Evolutionary conservation across 208 protist genomes (phyloP).

Genomic region (Porcisia deanei): DNA sequence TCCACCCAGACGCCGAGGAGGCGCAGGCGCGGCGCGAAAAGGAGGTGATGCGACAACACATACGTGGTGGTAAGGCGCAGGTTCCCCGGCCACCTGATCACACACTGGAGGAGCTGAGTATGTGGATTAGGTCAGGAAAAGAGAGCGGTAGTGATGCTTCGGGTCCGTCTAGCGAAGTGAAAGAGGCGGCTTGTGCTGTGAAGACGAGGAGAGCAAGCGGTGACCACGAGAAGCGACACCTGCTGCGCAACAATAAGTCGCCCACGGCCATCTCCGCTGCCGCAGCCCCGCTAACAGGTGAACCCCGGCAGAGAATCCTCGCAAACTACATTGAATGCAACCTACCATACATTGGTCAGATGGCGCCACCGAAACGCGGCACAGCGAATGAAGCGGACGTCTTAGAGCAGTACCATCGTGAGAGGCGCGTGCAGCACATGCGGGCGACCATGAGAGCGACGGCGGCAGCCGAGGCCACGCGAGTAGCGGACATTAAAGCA

Average conservation of each 20-base stretch:
- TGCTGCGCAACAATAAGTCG: not conserved
- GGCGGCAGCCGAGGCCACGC: slow-evolving; percentile 1
- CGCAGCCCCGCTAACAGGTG: not conserved
- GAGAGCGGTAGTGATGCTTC: not conserved
- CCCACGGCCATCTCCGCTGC: not conserved
- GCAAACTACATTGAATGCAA: slow-evolving; percentile 18
- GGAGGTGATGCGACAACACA: slow-evolving; percentile 11
- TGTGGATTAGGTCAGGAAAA: slow-evolving; percentile 27
- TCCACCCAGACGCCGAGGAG: slow-evolving; percentile 31
- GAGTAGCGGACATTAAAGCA: slow-evolving; percentile 36
- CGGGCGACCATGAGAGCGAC: slow-evolving; percentile 1
- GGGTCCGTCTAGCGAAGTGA: not conserved
- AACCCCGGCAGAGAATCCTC: slow-evolving; percentile 3
- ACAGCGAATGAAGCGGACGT: slow-evolving; percentile 23
- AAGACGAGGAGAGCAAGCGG: not conserved
- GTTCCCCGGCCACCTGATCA: slow-evolving; percentile 57
- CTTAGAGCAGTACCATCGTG: slow-evolving; percentile 21
- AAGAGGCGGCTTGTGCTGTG: not conserved
- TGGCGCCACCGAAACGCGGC: slow-evolving; percentile 10
- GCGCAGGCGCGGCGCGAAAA: slow-evolving; percentile 18
- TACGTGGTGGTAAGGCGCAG: slow-evolving; percentile 41
- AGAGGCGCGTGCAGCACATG: slow-evolving; percentile 16
- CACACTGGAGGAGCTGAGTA: slow-evolving; percentile 50
- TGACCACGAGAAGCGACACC: not conserved
- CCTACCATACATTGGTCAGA: slow-evolving; percentile 13